Evolutionary conservation across 306 rosid species (phyloP).

Genomic region (Casuarina glauca): DNA sequence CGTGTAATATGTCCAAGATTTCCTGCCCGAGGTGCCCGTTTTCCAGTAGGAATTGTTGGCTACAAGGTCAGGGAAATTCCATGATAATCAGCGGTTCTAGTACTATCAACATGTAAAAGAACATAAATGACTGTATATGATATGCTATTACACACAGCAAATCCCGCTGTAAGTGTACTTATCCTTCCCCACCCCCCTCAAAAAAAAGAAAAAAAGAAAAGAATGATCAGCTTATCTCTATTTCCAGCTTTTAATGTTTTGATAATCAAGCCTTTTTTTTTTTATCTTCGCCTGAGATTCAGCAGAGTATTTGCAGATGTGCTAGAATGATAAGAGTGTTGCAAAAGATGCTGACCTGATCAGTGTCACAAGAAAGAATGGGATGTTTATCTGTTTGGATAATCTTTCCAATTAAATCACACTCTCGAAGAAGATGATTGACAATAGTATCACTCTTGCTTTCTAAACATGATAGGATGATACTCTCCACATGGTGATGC

Average conservation of each 20-base stretch:
- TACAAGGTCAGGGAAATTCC: constrained; percentile 42
- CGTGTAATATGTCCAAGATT: constrained; percentile 87
- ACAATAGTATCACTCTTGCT: constrained; percentile 68
- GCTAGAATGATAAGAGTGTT: neutral
- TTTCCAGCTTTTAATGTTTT: neutral
- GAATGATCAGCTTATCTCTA: constrained; percentile 3
- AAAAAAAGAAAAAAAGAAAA: constrained; percentile 4
- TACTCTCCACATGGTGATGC: constrained; percentile 95
- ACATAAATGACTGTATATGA: constrained; percentile 16
- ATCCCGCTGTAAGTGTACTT: constrained; percentile 6
- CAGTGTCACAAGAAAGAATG: constrained; percentile 50
- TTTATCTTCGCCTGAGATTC: neutral
- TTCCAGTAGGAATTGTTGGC: constrained; percentile 73
- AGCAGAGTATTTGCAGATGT: neutral
- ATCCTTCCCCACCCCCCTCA: constrained; percentile 2
- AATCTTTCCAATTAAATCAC: constrained; percentile 78
- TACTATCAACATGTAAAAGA: neutral
- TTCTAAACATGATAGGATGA: constrained; percentile 79
- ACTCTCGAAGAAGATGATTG: constrained; percentile 78
- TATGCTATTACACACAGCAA: constrained; percentile 7
- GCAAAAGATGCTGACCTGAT: constrained; percentile 52
- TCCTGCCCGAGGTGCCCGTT: constrained; percentile 71
- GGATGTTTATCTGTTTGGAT: constrained; percentile 72
- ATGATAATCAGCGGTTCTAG: constrained; percentile 19
- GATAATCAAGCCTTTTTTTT: neutral